These are phyloP conservation scores for Umbelopsis sp. DNA, from an alignment of 192 early-diverging fungal genomes.

Conservation along the genomic window DNA sequence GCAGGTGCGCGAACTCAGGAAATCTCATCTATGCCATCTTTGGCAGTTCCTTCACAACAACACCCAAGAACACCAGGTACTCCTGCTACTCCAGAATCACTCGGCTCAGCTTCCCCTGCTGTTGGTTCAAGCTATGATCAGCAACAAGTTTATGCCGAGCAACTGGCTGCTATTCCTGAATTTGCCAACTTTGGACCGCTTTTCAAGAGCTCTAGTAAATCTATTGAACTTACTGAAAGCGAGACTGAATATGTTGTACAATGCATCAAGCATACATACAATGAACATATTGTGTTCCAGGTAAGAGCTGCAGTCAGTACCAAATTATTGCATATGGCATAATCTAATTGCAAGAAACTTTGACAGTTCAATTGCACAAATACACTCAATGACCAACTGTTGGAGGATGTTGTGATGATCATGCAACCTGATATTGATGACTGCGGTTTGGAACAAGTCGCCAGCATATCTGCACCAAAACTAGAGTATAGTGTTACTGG, in stretches of 20 bases:
- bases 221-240: slow-evolving; percentile 85
- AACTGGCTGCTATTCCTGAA: slow-evolving; percentile 80
- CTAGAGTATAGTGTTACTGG: slow-evolving; percentile 79
- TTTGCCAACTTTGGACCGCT: slow-evolving; percentile 82
- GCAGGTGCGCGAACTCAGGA: slow-evolving; percentile 27
- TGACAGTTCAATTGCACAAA: slow-evolving; percentile 87
- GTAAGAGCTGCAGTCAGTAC: slow-evolving; percentile 41
- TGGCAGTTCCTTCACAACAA: slow-evolving; percentile 32
- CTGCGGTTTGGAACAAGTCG: slow-evolving; percentile 59
- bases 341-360: background rate
- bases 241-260: slow-evolving; percentile 96
- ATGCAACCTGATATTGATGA: slow-evolving; percentile 77
- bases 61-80: slow-evolving; percentile 31
- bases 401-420: slow-evolving; percentile 87
- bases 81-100: slow-evolving; percentile 4
- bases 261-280: slow-evolving; percentile 94
- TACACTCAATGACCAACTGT: slow-evolving; percentile 89
- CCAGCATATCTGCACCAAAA: slow-evolving; percentile 71
- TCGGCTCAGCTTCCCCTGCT: slow-evolving; percentile 26
- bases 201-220: slow-evolving; percentile 79
- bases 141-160: slow-evolving; percentile 74
- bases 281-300: slow-evolving; percentile 91
- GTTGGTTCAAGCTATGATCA: slow-evolving; percentile 52
- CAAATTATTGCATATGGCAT: background rate
- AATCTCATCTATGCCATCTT: slow-evolving; percentile 22